Percentiles rank a stretch among this genome's conserved stretches.
These are phyloP conservation scores for Sclerotinia minor DNA, from an alignment of 2,329 filamentous ascomycete genomes.

Conservation along the genomic window DNA sequence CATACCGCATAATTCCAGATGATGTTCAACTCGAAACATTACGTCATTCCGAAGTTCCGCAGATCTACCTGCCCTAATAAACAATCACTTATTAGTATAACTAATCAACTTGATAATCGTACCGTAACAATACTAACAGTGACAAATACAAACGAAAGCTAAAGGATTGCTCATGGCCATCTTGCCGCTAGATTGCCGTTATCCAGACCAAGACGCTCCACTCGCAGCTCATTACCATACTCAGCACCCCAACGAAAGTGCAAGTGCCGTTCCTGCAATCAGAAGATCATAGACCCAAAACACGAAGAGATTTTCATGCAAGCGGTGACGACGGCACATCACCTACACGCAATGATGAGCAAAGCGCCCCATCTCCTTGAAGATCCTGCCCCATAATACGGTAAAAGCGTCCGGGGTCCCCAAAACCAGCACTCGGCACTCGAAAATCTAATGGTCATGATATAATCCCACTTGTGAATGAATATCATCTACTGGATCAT, in stretches of 20 bases:
- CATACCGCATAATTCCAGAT: neutral
- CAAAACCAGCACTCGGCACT: neutral
- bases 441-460: neutral
- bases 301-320: slow-evolving; percentile 5
- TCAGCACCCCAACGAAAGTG: neutral
- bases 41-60: neutral
- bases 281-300: slow-evolving; percentile 1
- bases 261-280: neutral
- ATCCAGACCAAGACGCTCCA: neutral
- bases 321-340: neutral
- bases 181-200: neutral
- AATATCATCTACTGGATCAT: neutral
- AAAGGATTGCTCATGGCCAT: neutral
- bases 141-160: slow-evolving; percentile 2
- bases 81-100: neutral
- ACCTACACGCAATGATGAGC: neutral
- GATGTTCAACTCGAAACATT: neutral
- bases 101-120: neutral
- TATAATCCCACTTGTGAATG: neutral
- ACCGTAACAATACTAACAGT: neutral
- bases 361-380: neutral
- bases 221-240: neutral
- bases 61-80: neutral
- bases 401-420: slow-evolving; percentile 6
- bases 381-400: slow-evolving; percentile 12